Conservation (phyloP, 805 yeast genomes). For the Zygotorulaspora chibaensis region DNA sequence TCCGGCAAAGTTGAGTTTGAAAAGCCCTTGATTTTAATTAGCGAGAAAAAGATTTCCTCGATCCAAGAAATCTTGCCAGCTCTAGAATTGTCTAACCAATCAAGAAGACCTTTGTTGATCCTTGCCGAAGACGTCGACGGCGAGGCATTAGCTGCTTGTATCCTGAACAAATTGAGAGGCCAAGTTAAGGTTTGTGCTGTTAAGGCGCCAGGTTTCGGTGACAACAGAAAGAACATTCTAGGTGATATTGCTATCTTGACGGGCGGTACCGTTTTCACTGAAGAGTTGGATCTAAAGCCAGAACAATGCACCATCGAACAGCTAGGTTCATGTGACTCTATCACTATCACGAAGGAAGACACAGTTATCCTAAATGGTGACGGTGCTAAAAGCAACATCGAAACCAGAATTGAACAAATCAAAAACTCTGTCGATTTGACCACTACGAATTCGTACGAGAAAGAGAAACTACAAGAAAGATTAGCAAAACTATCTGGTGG, state of each 20-base stretch:
- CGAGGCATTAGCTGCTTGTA: conserved; percentile 97
- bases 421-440: conserved; percentile 72
- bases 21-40: conserved; percentile 80
- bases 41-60: conserved; percentile 89
- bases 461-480: conserved; percentile 95
- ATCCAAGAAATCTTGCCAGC: conserved; percentile 91
- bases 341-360: conserved; percentile 92
- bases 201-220: conserved; percentile 99
- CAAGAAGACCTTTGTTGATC: conserved; percentile 88
- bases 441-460: conserved; percentile 79
- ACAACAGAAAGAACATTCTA: conserved; percentile 92
- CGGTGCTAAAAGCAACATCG: conserved; percentile 76
- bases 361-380: conserved; percentile 91
- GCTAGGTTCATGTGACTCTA: conserved; percentile 86
- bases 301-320: conserved; percentile 88
- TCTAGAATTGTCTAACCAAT: conserved; percentile 85
- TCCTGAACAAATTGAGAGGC: conserved; percentile 94
- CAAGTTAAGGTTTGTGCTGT: conserved; percentile 97
- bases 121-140: conserved; percentile 96
- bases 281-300: conserved; percentile 92
- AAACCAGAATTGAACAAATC: conserved; percentile 90
- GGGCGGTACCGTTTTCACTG: conserved; percentile 83
- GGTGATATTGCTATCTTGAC: conserved; percentile 94
- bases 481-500: conserved; percentile 96
- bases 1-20: conserved; percentile 91